Evolutionary conservation across 1,284 basidiomycete species (phyloP).

Genomic region (Melampsora abietis-canadensis): DNA sequence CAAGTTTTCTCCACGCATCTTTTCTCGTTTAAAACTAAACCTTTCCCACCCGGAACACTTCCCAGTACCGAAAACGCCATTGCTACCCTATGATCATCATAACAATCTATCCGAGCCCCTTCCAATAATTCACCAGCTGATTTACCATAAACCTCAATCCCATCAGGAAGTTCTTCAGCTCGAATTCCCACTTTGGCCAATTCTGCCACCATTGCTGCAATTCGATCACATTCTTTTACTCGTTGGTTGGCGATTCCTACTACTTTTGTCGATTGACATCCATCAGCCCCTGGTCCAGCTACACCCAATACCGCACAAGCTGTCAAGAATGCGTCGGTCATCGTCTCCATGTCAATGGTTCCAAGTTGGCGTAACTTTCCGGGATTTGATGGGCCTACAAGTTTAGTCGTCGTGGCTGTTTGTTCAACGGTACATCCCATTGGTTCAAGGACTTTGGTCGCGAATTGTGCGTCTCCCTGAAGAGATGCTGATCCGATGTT

Average conservation of each 20-base stretch:
- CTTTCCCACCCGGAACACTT: slow-evolving; percentile 62
- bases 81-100: slow-evolving; percentile 96
- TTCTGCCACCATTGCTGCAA: slow-evolving; percentile 92
- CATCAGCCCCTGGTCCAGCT: slow-evolving; percentile 57
- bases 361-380: slow-evolving; percentile 79
- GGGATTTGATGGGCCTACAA: slow-evolving; percentile 72
- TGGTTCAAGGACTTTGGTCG: slow-evolving; percentile 81
- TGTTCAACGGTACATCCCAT: slow-evolving; percentile 94
- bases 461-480: slow-evolving; percentile 94
- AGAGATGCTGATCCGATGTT: slow-evolving; percentile 87
- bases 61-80: slow-evolving; percentile 95
- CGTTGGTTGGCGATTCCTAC: slow-evolving; percentile 95
- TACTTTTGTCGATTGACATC: slow-evolving; percentile 68
- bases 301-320: slow-evolving; percentile 88
- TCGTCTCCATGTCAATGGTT: slow-evolving; percentile 95
- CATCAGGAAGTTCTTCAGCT: slow-evolving; percentile 87
- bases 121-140: slow-evolving; percentile 63
- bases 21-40: slow-evolving; percentile 87
- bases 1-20: slow-evolving; percentile 99
- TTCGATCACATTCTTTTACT: slow-evolving; percentile 97
- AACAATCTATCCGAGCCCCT: slow-evolving; percentile 74
- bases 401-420: slow-evolving; percentile 83
- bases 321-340: slow-evolving; percentile 99
- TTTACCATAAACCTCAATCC: slow-evolving; percentile 81
- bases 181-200: slow-evolving; percentile 92